Evolutionary conservation across 148 eudicot genomes (phyloP), one percentile per base, ranked within the genome.

Genomic region (Pharnaceum exiguum): DNA sequence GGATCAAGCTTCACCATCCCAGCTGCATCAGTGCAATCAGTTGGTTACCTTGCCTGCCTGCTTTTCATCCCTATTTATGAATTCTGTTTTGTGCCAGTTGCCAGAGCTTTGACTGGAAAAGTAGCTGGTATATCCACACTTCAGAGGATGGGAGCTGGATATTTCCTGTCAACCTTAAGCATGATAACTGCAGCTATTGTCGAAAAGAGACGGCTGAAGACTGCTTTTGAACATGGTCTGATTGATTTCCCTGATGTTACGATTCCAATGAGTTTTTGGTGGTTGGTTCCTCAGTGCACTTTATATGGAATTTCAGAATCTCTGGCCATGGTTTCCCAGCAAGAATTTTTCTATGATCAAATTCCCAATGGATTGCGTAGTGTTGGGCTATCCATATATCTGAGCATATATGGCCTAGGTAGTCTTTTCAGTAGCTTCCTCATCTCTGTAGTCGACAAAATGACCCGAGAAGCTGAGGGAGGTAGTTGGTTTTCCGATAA

Each of bases 101-200:
- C 86, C 8, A 51, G 84, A 69, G 29, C 64, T 1, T 10, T 86
- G 10, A 78, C 89, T 4, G 57, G 72, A 16, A 69, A 76, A 10
- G 73, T 74, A 19, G 49, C 80, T 8, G 95, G 89, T 52, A 80
- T 86, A 64, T 63, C 95, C 42, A 70, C 74, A 72, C 89, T 86
- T 39, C 89, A 82, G 48, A 65, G 95, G 54, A 78, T 83, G 0
- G 89, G 86, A 10, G 60, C 46, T 8, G 95, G 95, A 6, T 31
- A 82, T 16, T 51, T 78, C 47, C 16, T 83, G 13, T 80, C 86
- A 2, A 47, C 46, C 5, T 0, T 72, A 7, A 35, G 61, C 37
- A 83, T 86, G 78, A 42, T 68, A 1, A 10, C 76, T 61, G 78
- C 89, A 15, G 89, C 84, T 52, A 4, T 74, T 0, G 45, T 72